Conservation (phyloP, 2,329 filamentous ascomycete species). For the Microcyclosporella mali region DNA sequence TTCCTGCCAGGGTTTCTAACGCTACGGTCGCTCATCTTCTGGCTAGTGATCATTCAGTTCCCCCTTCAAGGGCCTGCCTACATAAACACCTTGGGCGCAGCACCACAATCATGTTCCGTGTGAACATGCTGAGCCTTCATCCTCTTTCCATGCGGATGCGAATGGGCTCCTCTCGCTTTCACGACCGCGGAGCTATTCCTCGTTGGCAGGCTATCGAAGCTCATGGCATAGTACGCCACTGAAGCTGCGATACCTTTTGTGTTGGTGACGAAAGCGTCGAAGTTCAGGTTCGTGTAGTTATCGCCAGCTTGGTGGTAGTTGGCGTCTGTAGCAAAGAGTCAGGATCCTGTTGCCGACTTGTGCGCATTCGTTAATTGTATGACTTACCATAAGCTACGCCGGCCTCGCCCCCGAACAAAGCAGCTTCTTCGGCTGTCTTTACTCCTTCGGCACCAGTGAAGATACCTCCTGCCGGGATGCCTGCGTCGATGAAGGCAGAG, state of each 20-base stretch:
- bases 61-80: too few species aligned
- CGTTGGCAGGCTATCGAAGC: constrained; percentile 53
- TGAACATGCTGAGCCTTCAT: too few species aligned
- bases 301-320: constrained; percentile 54
- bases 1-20: too few species aligned
- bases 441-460: constrained; percentile 71
- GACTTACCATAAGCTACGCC: constrained; percentile 37
- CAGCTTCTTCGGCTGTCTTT: constrained; percentile 62
- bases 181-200: constrained; percentile 1
- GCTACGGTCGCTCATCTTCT: too few species aligned
- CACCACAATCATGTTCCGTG: too few species aligned
- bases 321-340: constrained; percentile 32
- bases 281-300: constrained; percentile 49
- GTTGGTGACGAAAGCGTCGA: constrained; percentile 50
- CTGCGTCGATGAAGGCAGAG: constrained; percentile 61
- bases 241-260: constrained; percentile 60
- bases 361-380: too few species aligned
- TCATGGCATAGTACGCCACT: constrained; percentile 60
- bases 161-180: not conserved
- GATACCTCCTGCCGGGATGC: constrained; percentile 66
- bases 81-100: too few species aligned
- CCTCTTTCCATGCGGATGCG: too few species aligned
- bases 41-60: too few species aligned
- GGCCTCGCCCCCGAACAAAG: constrained; percentile 64
- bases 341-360: too few species aligned